Base-by-base conservation (phyloP, 352 stramenopile species). In the Phytophthora nicotianae region DNA sequence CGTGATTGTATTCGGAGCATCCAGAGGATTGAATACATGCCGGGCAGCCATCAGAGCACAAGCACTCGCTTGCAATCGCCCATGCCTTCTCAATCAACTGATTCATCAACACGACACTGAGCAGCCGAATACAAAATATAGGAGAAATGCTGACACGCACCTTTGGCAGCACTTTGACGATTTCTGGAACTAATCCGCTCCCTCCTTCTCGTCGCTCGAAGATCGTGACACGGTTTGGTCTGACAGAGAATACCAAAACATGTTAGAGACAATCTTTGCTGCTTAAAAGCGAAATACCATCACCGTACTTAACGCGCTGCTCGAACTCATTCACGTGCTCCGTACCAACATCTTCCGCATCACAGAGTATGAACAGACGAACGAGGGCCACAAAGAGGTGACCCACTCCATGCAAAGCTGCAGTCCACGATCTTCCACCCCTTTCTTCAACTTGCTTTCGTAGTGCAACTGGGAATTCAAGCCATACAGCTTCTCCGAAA, bases 401-500 rank as follows among this genome's bases (percentile, higher is more conserved):
- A 13, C 91, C 95, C 0, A 98, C 78, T 10, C 84, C 86, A 57
- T 96, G 86, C 11, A 95, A 49, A 5, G 85, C 79, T 49, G 70
- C 75, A 37, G 51, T 78, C 81, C 76, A 92, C 11, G 64, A 76
- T 24, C 54, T 54, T 19, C 56, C 68, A 5, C 61, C 62, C 0
- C 32, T 61, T 0, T 21, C 50, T 53, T 91, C 75, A 0, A 94
- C 73, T 16, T 74, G 21, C 0, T 70, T 54, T 27, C 70, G 68
- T 11, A 96, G 38, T 29, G 48, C 24, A 27, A 68, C 50, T 7
- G 93, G 90, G 5, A 98, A 71, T 69, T 99, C 96, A 13, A 99
- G 71, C 97, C 97, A 99, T 11, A 98, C 61, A 8, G 88, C 97
- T 63, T 97, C 85, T 6, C 94, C 98, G 42, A 97, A 96, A 50